Percentiles rank a stretch among this genome's conserved stretches.
Evolutionary conservation across 441 rosid genomes (phyloP).

Genomic region (Rhodomyrtus psidioides): DNA sequence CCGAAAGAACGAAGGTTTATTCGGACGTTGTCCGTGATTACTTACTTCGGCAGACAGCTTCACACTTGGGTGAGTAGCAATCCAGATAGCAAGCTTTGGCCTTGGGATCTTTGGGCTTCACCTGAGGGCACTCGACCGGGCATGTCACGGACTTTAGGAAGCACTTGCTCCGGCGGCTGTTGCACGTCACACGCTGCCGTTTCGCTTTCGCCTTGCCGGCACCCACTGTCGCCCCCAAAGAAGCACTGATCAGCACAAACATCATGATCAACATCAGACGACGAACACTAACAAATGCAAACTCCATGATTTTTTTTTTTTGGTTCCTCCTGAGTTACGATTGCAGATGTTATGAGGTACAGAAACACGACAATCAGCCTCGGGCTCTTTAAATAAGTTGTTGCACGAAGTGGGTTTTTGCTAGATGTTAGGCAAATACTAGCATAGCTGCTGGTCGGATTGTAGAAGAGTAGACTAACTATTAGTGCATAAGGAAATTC

Average conservation of each 20-base stretch:
- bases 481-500: background rate
- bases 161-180: conserved; percentile 22
- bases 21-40: background rate
- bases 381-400: background rate
- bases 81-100: conserved; percentile 55
- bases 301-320: background rate
- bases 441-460: background rate
- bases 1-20: background rate
- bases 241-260: background rate
- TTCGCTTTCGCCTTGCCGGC: background rate
- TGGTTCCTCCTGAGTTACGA: background rate
- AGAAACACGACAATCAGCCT: background rate
- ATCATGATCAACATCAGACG: background rate
- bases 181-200: conserved; percentile 10
- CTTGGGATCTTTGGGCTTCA: conserved; percentile 18
- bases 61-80: conserved; percentile 50
- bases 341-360: background rate
- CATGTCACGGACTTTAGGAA: conserved; percentile 25
- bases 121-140: conserved; percentile 49
- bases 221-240: background rate
- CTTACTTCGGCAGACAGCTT: conserved; percentile 48
- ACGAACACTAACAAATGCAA: background rate
- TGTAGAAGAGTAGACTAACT: background rate
- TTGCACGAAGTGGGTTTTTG: background rate
- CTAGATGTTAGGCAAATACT: background rate